Evolutionary conservation across 2,329 filamentous ascomycete genomes (phyloP).

Genomic region (Cryphonectria nitschkei): DNA sequence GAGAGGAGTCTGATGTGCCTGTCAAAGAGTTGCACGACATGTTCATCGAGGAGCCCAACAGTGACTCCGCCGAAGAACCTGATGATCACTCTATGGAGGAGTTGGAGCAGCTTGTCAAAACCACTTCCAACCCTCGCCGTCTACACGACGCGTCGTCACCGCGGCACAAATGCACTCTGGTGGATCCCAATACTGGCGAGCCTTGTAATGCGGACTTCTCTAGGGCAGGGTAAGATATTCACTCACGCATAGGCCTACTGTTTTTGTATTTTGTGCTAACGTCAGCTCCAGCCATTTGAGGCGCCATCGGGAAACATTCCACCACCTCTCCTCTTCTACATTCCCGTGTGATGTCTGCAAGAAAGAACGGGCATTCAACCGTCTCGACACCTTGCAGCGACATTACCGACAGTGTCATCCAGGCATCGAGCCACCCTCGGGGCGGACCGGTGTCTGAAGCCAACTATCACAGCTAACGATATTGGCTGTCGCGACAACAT

Average conservation of each 20-base stretch:
- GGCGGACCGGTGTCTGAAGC: constrained; percentile 28
- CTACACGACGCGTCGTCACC: constrained; percentile 23
- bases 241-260: neutral
- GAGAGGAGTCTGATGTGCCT: constrained; percentile 18
- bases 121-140: constrained; percentile 23
- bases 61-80: constrained; percentile 8
- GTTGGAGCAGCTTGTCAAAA: constrained; percentile 6
- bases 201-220: constrained; percentile 29
- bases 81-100: neutral
- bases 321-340: constrained; percentile 27
- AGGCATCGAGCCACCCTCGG: constrained; percentile 45
- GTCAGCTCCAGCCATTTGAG: constrained; percentile 18
- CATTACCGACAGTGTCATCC: constrained; percentile 38
- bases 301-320: constrained; percentile 28
- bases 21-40: constrained; percentile 17
- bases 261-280: neutral
- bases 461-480: constrained; percentile 10
- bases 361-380: constrained; percentile 28
- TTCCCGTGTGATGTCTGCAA: constrained; percentile 29
- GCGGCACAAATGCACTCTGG: constrained; percentile 28
- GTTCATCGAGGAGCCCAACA: constrained; percentile 17
- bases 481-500: neutral
- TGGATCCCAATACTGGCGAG: constrained; percentile 27
- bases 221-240: constrained; percentile 21
- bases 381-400: constrained; percentile 27